These are phyloP conservation scores for Lichtheimia hyalospora DNA, from an alignment of 371 early-diverging fungal species.

Conservation along the genomic window DNA sequence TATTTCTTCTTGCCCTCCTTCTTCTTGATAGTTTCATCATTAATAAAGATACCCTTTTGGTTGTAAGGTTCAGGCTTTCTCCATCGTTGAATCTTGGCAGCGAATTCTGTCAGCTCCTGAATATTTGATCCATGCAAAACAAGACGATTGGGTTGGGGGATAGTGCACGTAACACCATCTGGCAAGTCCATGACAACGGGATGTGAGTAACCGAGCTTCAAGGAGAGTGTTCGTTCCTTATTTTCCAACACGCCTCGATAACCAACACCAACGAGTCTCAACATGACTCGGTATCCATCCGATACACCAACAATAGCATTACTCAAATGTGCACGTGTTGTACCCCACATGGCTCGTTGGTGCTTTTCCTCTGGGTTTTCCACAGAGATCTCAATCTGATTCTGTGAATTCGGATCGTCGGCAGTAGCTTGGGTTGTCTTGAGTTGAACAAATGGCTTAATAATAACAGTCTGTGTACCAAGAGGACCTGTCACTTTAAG, in stretches of 20 bases:
- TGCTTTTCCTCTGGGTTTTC: constrained; percentile 59
- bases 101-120: constrained; percentile 84
- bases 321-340: constrained; percentile 84
- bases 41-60: constrained; percentile 97
- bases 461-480: constrained; percentile 72
- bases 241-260: constrained; percentile 87
- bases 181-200: constrained; percentile 82
- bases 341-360: constrained; percentile 96
- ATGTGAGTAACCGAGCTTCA: constrained; percentile 92
- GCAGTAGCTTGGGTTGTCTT: constrained; percentile 34
- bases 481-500: constrained; percentile 82
- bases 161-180: constrained; percentile 70
- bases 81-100: constrained; percentile 89
- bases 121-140: constrained; percentile 79
- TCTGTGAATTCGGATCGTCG: constrained; percentile 48
- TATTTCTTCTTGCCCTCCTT: constrained; percentile 96
- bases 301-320: constrained; percentile 89
- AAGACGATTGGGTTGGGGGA: constrained; percentile 88
- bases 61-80: constrained; percentile 98
- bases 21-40: constrained; percentile 96
- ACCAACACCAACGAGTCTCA: constrained; percentile 93
- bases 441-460: constrained; percentile 80
- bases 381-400: constrained; percentile 60
- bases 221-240: constrained; percentile 54
- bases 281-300: constrained; percentile 84